Percentiles rank a stretch among this genome's conserved stretches.
phyloP scores from a whole-genome alignment of 257 asterid genomes.

The Plectranthus barbatus region DNA sequence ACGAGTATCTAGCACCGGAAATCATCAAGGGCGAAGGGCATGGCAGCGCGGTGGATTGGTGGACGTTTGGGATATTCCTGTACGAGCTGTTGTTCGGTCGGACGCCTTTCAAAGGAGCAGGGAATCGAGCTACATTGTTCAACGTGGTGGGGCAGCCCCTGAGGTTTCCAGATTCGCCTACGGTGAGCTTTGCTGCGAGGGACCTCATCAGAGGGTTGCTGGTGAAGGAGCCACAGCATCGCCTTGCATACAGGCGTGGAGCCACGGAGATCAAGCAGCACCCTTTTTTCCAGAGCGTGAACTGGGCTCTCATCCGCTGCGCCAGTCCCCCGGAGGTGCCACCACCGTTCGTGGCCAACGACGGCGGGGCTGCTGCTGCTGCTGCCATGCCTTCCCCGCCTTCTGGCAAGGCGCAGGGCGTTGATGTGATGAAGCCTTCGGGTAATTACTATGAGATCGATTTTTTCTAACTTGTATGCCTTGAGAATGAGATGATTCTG shows the following conservation, averaged over 20 bases:
- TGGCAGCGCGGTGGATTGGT: constrained; percentile 62
- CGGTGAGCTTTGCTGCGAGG: too few relatives aligned
- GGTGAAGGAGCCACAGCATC: constrained; percentile 56
- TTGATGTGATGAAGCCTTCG: constrained; percentile 53
- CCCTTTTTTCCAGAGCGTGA: constrained; percentile 54
- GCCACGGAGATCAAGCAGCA: constrained; percentile 62
- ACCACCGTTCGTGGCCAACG: constrained; percentile 16
- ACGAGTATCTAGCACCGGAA: constrained; percentile 51
- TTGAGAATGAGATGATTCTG: constrained; percentile 9
- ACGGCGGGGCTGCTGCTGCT: too few relatives aligned
- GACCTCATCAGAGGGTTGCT: constrained; percentile 47
- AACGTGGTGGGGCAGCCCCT: too few relatives aligned
- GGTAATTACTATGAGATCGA: constrained; percentile 59
- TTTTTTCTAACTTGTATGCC: constrained; percentile 26
- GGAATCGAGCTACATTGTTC: too few relatives aligned
- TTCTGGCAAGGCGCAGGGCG: constrained; percentile 26
- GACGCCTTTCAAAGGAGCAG: constrained; percentile 50
- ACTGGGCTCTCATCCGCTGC: constrained; percentile 53
- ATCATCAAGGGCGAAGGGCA: constrained; percentile 58
- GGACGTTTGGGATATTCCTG: constrained; percentile 47
- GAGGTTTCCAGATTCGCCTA: constrained; percentile 43
- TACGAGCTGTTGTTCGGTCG: constrained; percentile 51
- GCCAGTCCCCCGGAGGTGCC: constrained; percentile 58
- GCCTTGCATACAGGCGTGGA: constrained; percentile 55
- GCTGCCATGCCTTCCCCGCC: not conserved